phyloP scores from a whole-genome alignment of 805 yeast genomes.

The Monosporozyma solicola region DNA sequence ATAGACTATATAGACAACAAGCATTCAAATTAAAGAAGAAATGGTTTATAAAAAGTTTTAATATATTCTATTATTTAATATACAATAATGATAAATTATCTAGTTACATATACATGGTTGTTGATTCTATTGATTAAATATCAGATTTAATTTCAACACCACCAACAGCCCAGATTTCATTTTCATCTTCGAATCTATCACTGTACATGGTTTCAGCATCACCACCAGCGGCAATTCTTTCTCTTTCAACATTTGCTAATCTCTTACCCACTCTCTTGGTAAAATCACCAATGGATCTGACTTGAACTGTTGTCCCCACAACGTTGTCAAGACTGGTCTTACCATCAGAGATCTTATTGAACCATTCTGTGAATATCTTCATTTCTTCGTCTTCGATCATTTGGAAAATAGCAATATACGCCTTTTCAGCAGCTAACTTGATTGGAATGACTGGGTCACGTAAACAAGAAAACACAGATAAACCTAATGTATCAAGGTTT shows the following conservation, averaged over 20 bases:
- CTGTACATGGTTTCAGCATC: conserved; percentile 77
- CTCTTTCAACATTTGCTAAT: conserved; percentile 79
- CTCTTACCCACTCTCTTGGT: conserved; percentile 84
- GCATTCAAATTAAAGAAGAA: background rate
- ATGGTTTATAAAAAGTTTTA: background rate
- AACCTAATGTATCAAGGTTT: conserved; percentile 48
- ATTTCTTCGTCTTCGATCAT: conserved; percentile 58
- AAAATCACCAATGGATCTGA: conserved; percentile 79
- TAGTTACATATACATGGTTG: background rate
- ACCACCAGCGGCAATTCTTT: conserved; percentile 82
- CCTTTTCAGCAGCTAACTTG: conserved; percentile 89
- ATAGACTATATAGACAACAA: conserved; percentile 11
- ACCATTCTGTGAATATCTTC: conserved; percentile 56
- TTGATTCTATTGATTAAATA: conserved; percentile 7
- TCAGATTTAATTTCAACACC: conserved; percentile 42
- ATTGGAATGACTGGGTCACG: conserved; percentile 87
- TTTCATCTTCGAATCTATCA: conserved; percentile 79
- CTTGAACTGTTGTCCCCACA: conserved; percentile 43
- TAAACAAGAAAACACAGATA: conserved; percentile 71
- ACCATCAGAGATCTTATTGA: conserved; percentile 33
- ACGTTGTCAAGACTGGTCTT: conserved; percentile 25
- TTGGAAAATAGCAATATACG: conserved; percentile 62
- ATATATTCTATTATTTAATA: background rate
- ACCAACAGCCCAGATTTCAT: conserved; percentile 84
- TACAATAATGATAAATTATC: background rate